Evolutionary conservation across 1,139 yeast species (phyloP), one percentile per base, ranked within the genome.

Genomic region (Kodamaea alishanica): DNA sequence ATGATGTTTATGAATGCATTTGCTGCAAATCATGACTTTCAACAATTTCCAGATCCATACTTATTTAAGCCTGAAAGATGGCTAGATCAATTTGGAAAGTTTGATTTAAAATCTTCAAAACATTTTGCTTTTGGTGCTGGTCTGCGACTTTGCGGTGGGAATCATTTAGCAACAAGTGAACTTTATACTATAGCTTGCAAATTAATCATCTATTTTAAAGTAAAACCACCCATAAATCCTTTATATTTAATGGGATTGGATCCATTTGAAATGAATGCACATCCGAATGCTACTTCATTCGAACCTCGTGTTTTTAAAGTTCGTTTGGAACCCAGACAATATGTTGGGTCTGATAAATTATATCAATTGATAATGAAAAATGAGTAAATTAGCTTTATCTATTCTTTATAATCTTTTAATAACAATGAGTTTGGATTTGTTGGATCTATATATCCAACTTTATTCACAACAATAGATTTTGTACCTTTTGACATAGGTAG

Each of bases 101-200:
- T 65, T 22, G 25, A 52, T 9, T 38, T 49, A 1, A 49, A 57
- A 9, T 28, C 7, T 15, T 25, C 22, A 26, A 47, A 52, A 3
- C 88, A 81, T 51, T 70, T 79, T 42, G 62, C 87, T 0, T 84
- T 83, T 58, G 92, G 92, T 0, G 75, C 77, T 10, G 94, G 92
- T 0, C 67, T 81, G 1, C 58, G 92, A 40, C 78, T 72, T 76
- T 84, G 92, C 54, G 73, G 83, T 0, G 94, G 92, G 0, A 71
- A 72, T 34, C 70, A 73, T 35, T 63, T 84, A 37, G 88, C 88
- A 0, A 66, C 70, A 48, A 73, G 75, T 40, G 88, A 84, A 51
- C 62, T 84, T 55, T 84, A 83, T 50, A 55, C 65, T 6, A 42
- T 70, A 32, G 46, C 60, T 5, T 53, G 68, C 41, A 58, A 72